Evolutionary conservation across 1,284 basidiomycete genomes (phyloP).

Genomic region (Puccinia horiana): DNA sequence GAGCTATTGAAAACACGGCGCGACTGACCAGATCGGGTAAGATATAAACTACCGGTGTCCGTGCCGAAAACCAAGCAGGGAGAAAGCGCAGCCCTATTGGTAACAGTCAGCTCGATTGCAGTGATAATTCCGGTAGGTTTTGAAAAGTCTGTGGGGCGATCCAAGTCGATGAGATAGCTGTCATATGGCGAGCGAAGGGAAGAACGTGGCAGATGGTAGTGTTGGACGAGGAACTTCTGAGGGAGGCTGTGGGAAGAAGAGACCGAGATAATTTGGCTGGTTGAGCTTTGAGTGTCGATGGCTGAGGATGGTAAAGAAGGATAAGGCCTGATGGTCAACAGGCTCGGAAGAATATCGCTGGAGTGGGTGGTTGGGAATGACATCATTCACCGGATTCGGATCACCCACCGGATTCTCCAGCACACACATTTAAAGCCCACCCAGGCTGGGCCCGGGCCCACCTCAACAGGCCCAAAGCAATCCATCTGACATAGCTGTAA

Average conservation of each 20-base stretch:
- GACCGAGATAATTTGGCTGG: neutral
- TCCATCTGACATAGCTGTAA: no score
- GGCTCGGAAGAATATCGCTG: neutral
- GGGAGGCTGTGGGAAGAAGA: neutral
- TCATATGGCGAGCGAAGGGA: neutral
- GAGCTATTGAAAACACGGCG: neutral
- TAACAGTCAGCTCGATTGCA: neutral
- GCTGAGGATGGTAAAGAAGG: neutral
- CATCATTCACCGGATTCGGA: neutral
- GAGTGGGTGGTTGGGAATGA: neutral
- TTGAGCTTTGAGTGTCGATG: neutral
- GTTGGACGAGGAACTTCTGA: slow-evolving; percentile 1
- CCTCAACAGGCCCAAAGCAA: no score
- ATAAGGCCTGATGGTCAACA: slow-evolving; percentile 16
- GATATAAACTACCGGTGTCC: neutral
- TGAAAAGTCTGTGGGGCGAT: neutral
- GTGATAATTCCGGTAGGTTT: neutral
- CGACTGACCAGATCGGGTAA: neutral
- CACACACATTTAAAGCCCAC: no score
- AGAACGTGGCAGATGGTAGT: slow-evolving; percentile 1
- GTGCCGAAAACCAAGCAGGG: slow-evolving; percentile 13
- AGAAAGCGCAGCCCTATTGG: neutral
- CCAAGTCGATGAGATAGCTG: slow-evolving; percentile 1
- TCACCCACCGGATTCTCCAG: no score
- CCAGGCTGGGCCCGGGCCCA: no score